Conservation (phyloP, 2,329 filamentous ascomycete genomes). For the Trichophyton benhamiae region DNA sequence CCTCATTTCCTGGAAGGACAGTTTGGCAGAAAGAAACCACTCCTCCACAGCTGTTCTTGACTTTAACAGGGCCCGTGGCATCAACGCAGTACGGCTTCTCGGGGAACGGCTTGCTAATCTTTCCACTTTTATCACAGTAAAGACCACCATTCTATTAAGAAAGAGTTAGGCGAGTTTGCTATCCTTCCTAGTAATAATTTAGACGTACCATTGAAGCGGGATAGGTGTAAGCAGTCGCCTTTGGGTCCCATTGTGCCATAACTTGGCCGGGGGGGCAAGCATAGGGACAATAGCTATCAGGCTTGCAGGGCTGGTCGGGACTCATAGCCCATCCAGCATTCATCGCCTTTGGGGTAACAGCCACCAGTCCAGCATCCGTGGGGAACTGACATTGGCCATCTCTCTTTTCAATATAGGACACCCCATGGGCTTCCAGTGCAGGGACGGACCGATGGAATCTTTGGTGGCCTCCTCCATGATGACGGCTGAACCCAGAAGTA, state of each 20-base stretch:
- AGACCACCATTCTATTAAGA: slow-evolving; percentile 56
- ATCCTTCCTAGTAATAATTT: neutral
- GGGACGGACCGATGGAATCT: slow-evolving; percentile 13
- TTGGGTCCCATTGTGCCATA: slow-evolving; percentile 65
- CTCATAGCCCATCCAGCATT: slow-evolving; percentile 75
- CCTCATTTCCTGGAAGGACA: slow-evolving; percentile 64
- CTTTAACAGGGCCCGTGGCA: slow-evolving; percentile 53
- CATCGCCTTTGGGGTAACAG: slow-evolving; percentile 49
- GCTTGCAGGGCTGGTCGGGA: slow-evolving; percentile 56
- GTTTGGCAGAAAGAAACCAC: slow-evolving; percentile 66
- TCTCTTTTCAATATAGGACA: slow-evolving; percentile 40
- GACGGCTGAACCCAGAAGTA: neutral
- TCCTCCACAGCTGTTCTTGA: slow-evolving; percentile 52
- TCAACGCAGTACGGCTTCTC: slow-evolving; percentile 56
- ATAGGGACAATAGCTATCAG: slow-evolving; percentile 61
- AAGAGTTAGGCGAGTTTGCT: slow-evolving; percentile 3
- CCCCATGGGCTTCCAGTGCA: slow-evolving; percentile 12
- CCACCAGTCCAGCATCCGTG: slow-evolving; percentile 51
- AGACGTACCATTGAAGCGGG: slow-evolving; percentile 57
- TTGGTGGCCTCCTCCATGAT: slow-evolving; percentile 18
- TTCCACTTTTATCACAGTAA: slow-evolving; percentile 55
- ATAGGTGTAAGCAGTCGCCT: slow-evolving; percentile 53
- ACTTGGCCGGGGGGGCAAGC: slow-evolving; percentile 65
- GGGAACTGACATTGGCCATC: slow-evolving; percentile 53
- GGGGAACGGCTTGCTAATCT: slow-evolving; percentile 57